A percentile compares a stretch with the other conserved stretches of the same genome.
Conservation (phyloP, 352 stramenopile genomes). For the Globisporangium recalcitrans region DNA sequence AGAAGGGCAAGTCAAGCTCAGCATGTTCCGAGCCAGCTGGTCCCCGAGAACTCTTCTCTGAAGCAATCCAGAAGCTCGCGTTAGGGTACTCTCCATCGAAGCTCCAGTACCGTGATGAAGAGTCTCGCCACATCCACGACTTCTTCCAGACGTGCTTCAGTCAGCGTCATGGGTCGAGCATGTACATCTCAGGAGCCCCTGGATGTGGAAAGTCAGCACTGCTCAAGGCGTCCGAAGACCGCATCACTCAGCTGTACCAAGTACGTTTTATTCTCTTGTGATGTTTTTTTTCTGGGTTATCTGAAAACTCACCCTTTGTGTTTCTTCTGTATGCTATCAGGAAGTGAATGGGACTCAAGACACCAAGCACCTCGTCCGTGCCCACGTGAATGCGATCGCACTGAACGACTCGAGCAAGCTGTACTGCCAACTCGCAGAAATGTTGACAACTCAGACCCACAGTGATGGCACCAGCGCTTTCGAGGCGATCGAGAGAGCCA, state of each 20-base stretch:
- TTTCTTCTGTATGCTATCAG: slow-evolving; percentile 3
- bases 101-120: slow-evolving; percentile 58
- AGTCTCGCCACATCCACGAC: slow-evolving; percentile 40
- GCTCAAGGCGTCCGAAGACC: slow-evolving; percentile 43
- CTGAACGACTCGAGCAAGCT: slow-evolving; percentile 44
- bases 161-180: slow-evolving; percentile 41
- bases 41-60: slow-evolving; percentile 20
- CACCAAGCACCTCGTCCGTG: slow-evolving; percentile 34
- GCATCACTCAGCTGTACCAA: slow-evolving; percentile 49
- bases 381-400: slow-evolving; percentile 74
- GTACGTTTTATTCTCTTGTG: slow-evolving; percentile 19
- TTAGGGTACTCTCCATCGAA: slow-evolving; percentile 35
- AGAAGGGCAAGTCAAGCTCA: slow-evolving; percentile 20
- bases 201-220: slow-evolving; percentile 77
- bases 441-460: slow-evolving; percentile 45
- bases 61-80: slow-evolving; percentile 46
- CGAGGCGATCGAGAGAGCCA: slow-evolving; percentile 54
- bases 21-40: slow-evolving; percentile 9
- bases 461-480: slow-evolving; percentile 45
- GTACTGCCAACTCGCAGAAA: slow-evolving; percentile 51
- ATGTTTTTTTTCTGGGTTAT: not conserved
- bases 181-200: slow-evolving; percentile 77
- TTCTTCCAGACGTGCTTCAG: slow-evolving; percentile 63
- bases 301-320: not conserved
- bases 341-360: slow-evolving; percentile 19